Conservation (phyloP, 495 filamentous ascomycete genomes). For the Beverwykella pulmonaria region DNA sequence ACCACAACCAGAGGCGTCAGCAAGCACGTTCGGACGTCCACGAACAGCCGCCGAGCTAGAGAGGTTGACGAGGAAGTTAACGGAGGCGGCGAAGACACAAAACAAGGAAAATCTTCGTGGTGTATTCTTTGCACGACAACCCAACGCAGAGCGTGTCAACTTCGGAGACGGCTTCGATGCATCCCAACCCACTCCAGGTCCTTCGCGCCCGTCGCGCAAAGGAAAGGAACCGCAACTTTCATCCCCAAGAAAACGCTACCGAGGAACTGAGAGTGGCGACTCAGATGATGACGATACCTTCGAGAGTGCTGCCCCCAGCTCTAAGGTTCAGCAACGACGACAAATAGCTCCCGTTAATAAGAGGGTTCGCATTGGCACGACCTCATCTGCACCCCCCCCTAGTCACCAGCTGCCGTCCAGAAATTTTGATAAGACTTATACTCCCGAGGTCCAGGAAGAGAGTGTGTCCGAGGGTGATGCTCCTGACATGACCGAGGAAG, state of each 20-base stretch:
- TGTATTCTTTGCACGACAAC: constrained; percentile 49
- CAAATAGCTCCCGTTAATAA: constrained; percentile 9
- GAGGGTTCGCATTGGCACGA: constrained; percentile 19
- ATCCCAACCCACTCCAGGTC: constrained; percentile 30
- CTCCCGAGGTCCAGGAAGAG: constrained; percentile 14
- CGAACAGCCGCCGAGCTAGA: constrained; percentile 20
- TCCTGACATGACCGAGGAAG: constrained; percentile 28
- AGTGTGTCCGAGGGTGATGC: constrained; percentile 21
- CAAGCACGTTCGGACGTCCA: constrained; percentile 9
- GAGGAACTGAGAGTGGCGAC: constrained; percentile 16
- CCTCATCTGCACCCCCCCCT: constrained; percentile 23
- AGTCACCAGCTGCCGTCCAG: constrained; percentile 27
- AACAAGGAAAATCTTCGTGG: constrained; percentile 33
- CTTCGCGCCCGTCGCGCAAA: constrained; percentile 28
- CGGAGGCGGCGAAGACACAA: constrained; percentile 37
- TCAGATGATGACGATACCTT: constrained; percentile 35
- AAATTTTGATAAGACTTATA: constrained; percentile 1
- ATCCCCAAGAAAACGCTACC: constrained; percentile 25
- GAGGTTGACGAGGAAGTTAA: constrained; percentile 8
- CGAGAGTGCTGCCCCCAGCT: constrained; percentile 2
- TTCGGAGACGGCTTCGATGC: constrained; percentile 40
- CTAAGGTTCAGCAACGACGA: not conserved
- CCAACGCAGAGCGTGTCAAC: constrained; percentile 40
- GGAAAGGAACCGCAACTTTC: constrained; percentile 21
- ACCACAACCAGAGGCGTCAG: not conserved